A percentile compares a stretch with the other conserved stretches of the same genome.
Conservation (phyloP, 1,284 basidiomycete genomes). For the Macrocystidia cucumis region DNA sequence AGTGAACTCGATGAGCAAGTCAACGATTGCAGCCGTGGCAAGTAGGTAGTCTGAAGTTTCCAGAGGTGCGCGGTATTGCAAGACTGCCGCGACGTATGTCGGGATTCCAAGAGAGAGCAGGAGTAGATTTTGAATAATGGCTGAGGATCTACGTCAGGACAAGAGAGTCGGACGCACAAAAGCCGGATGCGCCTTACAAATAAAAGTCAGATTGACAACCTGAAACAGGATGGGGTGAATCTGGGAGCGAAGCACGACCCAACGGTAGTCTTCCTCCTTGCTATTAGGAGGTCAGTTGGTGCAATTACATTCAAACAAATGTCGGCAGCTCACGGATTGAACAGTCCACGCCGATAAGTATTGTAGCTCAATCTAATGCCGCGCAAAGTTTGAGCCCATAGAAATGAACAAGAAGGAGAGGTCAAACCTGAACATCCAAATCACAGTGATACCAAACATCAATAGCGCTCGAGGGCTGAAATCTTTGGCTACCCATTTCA, state of each 20-base stretch:
- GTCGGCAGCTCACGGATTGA: conserved; percentile 45
- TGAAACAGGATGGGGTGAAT: conserved; percentile 71
- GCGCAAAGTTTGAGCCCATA: neutral
- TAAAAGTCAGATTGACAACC: conserved; percentile 75
- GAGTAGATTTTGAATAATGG: conserved; percentile 73
- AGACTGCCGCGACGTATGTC: conserved; percentile 43
- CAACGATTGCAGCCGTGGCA: conserved; percentile 47
- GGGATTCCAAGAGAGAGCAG: conserved; percentile 69
- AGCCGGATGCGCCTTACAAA: conserved; percentile 20
- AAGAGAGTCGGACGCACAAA: neutral
- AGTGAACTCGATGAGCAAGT: conserved; percentile 66
- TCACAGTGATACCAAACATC: conserved; percentile 61
- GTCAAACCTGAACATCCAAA: conserved; percentile 61
- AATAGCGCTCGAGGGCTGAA: conserved; percentile 64
- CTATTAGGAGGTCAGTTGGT: conserved; percentile 14
- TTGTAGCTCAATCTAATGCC: conserved; percentile 68
- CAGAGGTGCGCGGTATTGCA: conserved; percentile 49
- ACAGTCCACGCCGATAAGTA: conserved; percentile 80
- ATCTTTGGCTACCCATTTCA: conserved; percentile 32
- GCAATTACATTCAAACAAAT: neutral
- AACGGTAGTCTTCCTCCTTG: conserved; percentile 87
- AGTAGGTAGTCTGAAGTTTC: conserved; percentile 61
- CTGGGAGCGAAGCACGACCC: conserved; percentile 67
- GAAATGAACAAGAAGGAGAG: neutral
- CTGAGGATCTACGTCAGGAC: conserved; percentile 11